These are phyloP conservation scores for Cydonia oblonga DNA, from an alignment of 331 rosid species.

Conservation along the genomic window DNA sequence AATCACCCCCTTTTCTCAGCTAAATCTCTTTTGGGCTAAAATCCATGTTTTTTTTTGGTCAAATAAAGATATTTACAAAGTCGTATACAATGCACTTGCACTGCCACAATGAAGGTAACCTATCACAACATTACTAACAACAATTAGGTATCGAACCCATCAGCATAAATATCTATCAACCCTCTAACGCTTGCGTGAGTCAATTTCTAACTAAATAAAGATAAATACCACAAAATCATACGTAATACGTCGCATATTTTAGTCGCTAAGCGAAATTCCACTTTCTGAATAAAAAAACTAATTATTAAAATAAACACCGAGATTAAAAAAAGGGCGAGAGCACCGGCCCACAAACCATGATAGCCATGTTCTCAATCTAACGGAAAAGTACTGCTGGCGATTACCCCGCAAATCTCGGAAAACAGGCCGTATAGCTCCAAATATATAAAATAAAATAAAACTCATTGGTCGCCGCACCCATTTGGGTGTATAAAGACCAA, in stretches of 20 bases:
- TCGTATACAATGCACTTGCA: no score
- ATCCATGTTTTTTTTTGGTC: not conserved
- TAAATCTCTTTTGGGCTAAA: not conserved
- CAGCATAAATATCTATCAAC: no score
- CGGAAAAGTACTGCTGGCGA: not conserved
- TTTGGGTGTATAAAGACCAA: not conserved
- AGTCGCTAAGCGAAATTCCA: not conserved
- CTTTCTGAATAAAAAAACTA: not conserved
- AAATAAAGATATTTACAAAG: no score
- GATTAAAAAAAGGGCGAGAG: not conserved
- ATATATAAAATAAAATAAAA: constrained; percentile 6
- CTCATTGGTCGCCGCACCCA: not conserved
- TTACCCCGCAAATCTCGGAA: constrained; percentile 38
- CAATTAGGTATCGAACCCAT: not conserved
- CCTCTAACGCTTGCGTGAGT: not conserved
- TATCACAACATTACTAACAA: not conserved
- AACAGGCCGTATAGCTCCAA: constrained; percentile 10
- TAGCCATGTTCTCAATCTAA: constrained; percentile 16
- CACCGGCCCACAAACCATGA: constrained; percentile 27
- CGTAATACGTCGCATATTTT: not conserved
- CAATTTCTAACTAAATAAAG: no score
- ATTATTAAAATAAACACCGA: not conserved
- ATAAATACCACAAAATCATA: no score
- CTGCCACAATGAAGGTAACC: no score
- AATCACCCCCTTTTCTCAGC: not conserved